Base-by-base conservation (phyloP, 441 rosid species). In the Syzygium malaccense region DNA sequence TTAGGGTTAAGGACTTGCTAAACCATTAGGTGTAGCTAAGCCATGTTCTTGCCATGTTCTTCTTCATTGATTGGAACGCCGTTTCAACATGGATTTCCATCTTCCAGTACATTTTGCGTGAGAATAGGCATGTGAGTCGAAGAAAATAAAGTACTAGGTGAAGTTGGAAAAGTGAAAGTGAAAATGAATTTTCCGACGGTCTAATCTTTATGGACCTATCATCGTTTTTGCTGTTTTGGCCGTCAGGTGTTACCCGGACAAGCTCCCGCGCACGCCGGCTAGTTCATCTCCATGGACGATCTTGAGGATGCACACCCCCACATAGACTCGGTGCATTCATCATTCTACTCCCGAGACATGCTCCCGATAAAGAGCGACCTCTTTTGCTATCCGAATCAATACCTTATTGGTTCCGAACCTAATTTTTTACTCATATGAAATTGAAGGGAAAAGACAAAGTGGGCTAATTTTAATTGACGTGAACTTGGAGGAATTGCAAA, bases 211-310 rank as follows among this genome's bases (percentile, higher is more conserved):
- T 20, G 28, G 37, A 33, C 2, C 26, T 19, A 33, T 23, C 5
- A 0, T 33, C 11, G 0, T 2, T 68, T n/a, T 14, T 14, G 4
- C 32, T 4, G 4, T 19, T 19, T 68, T 32, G 19, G 3, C 41
- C 0, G 6, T 66, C 1, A 0, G 1, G 14, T 68, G 26, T 5
- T 33, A 19, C 33, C 7, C 4, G 0, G 79, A 68, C 37, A 0
- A 33, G 26, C 7, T 68, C 20, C 26, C 2, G 3, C 1, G 1
- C 7, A 10, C 1, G 48, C 3, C 14, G 0, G 37, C 4, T 71
- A 71, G 8, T 37, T 19, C 14, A 20, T 20, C 26, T 68, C 37
- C 48, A 11, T 11, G 23, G 80, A 12, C 18, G 25, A 71, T 33
- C 5, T 33, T 10, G 20, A 33, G 26, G 14, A 33, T 17, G 8